Percentiles rank a stretch among this genome's conserved stretches.
Conservation (phyloP, 441 rosid genomes). For the Corymbia calophylla region DNA sequence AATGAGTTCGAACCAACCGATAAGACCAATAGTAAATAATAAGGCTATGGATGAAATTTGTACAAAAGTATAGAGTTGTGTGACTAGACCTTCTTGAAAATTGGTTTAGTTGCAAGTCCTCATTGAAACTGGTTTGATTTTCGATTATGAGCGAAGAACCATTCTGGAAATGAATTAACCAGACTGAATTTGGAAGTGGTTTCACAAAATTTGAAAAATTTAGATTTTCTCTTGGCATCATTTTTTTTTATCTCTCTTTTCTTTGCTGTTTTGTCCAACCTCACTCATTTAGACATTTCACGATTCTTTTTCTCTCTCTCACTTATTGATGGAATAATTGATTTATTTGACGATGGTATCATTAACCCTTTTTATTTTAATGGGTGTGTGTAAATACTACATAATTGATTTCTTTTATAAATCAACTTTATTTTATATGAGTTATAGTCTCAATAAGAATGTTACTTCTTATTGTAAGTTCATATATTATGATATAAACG, state of each 20-base stretch:
- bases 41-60: too few species aligned
- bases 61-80: too few species aligned
- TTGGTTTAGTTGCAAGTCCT: too few species aligned
- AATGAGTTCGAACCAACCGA: too few species aligned
- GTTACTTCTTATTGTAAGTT: background rate
- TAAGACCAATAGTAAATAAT: too few species aligned
- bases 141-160: too few species aligned
- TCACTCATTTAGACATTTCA: background rate
- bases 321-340: background rate
- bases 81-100: too few species aligned
- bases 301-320: background rate
- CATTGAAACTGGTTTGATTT: background rate
- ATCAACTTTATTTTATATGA: background rate
- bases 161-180: background rate
- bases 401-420: background rate
- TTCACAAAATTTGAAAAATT: background rate
- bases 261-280: background rate
- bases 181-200: background rate
- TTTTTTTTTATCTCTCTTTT: background rate
- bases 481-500: background rate
- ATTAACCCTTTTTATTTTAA: too few species aligned
- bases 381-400: rapidly evolving
- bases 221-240: background rate
- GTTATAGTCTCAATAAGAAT: rapidly evolving
- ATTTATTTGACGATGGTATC: too few species aligned